These are phyloP conservation scores for Tetrapisispora fleetii DNA, from an alignment of 805 yeast species.

Conservation along the genomic window DNA sequence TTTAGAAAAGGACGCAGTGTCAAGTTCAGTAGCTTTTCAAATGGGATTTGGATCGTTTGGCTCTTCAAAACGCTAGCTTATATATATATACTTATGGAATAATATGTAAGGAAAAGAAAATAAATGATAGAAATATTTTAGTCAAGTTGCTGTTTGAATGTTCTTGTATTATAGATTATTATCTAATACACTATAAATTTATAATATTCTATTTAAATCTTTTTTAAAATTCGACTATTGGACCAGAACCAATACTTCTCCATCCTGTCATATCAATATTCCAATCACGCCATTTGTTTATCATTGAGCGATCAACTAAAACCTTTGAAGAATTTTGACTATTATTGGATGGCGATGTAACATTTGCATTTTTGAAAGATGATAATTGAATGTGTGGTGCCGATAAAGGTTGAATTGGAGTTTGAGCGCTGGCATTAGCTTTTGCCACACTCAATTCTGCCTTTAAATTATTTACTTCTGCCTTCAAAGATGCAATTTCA, in stretches of 20 bases:
- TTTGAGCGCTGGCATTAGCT: neutral
- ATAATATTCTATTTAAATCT: neutral
- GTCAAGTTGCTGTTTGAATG: too few species aligned
- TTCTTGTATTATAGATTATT: too few species aligned
- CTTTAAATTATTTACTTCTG: neutral
- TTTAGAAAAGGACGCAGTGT: conserved; percentile 8
- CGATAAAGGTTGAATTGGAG: conserved; percentile 1
- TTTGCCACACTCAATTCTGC: neutral
- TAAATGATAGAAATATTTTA: too few species aligned
- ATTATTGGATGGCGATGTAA: neutral
- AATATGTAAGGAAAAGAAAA: too few species aligned
- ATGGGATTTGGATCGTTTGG: conserved; percentile 60
- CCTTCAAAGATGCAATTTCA: conserved; percentile 20
- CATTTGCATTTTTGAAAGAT: conserved; percentile 2
- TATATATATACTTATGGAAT: too few species aligned
- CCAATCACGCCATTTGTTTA: conserved; percentile 75
- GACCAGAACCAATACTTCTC: conserved; percentile 64
- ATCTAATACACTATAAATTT: too few species aligned
- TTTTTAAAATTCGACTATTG: conserved; percentile 37
- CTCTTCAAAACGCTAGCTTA: conserved; percentile 30
- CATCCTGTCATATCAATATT: conserved; percentile 78
- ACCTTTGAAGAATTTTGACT: neutral
- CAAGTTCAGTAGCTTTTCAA: conserved; percentile 5
- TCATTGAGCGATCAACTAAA: conserved; percentile 39
- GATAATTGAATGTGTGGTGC: conserved; percentile 11